Percentiles rank a stretch among this genome's conserved stretches.
phyloP scores from a whole-genome alignment of 495 filamentous ascomycete genomes.

The Lasiosphaeris hirsuta region DNA sequence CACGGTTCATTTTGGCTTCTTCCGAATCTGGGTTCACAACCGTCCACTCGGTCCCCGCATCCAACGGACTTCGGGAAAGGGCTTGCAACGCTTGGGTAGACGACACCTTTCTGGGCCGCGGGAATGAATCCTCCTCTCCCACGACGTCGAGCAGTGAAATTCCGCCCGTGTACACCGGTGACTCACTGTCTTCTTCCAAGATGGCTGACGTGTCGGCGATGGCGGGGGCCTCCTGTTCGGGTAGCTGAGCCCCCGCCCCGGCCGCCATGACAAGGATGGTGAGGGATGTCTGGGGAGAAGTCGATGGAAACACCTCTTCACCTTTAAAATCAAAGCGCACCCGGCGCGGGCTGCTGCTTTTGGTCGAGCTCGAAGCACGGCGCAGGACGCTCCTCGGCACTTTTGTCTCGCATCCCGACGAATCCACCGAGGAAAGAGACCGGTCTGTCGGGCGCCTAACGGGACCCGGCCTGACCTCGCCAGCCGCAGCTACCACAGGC shows the following conservation, averaged over 20 bases:
- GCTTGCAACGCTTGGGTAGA: conserved; percentile 45
- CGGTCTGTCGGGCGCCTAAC: conserved; percentile 31
- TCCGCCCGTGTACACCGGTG: conserved; percentile 18
- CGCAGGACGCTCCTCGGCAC: conserved; percentile 48
- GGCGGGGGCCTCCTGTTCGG: conserved; percentile 1
- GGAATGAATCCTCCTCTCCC: conserved; percentile 39
- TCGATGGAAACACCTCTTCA: conserved; percentile 50
- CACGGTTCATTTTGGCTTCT: conserved; percentile 29
- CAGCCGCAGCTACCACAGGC: conserved; percentile 2
- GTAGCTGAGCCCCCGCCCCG: conserved; percentile 17
- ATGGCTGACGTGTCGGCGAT: conserved; percentile 18
- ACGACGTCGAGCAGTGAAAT: conserved; percentile 32
- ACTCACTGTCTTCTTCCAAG: conserved; percentile 21
- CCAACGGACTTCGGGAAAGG: conserved; percentile 41
- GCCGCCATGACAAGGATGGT: conserved; percentile 6
- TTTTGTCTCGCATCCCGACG: conserved; percentile 40
- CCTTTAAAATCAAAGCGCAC: conserved; percentile 54
- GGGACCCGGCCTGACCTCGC: conserved; percentile 13
- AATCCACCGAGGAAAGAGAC: conserved; percentile 40
- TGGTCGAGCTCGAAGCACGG: conserved; percentile 43
- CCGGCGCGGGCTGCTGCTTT: conserved; percentile 50
- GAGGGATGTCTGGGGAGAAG: conserved; percentile 35
- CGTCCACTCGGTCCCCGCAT: conserved; percentile 42
- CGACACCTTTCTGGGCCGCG: conserved; percentile 43
- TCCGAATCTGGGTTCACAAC: conserved; percentile 38